phyloP scores from a whole-genome alignment of 1,139 yeast species.

The Candida glucosophila region DNA sequence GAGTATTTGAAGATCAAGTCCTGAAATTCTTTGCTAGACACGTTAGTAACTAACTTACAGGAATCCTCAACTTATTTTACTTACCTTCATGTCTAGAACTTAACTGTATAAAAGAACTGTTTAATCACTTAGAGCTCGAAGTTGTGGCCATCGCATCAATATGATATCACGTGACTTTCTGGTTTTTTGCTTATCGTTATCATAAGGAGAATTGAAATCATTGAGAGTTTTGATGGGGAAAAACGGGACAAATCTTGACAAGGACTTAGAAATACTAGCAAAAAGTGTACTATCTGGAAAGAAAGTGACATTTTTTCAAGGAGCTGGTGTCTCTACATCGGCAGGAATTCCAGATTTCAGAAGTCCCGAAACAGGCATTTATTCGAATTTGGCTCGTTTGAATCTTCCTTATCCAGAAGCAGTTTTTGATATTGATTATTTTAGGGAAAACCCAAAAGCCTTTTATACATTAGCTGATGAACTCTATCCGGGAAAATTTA shows the following conservation, averaged over 20 bases:
- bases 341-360: conserved; percentile 96
- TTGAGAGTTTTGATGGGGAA: background rate
- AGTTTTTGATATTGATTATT: conserved; percentile 83
- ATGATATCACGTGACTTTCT: too few species aligned
- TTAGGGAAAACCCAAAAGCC: conserved; percentile 66
- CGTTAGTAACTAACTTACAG: conserved; percentile 11
- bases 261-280: conserved; percentile 11
- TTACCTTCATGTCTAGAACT: conserved; percentile 5
- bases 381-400: conserved; percentile 66
- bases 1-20: conserved; percentile 70
- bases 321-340: conserved; percentile 90
- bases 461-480: conserved; percentile 80
- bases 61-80: conserved; percentile 1
- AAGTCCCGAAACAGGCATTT: conserved; percentile 85
- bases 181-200: too few species aligned
- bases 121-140: too few species aligned
- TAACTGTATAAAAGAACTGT: too few species aligned
- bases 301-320: conserved; percentile 49
- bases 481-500: conserved; percentile 77
- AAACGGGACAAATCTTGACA: conserved; percentile 8
- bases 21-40: conserved; percentile 71
- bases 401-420: conserved; percentile 91
- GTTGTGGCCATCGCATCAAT: too few species aligned
- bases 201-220: too few species aligned
- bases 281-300: conserved; percentile 14